Percentiles rank a stretch among this genome's conserved stretches.
Conservation (phyloP, 2,329 filamentous ascomycete genomes). For the Penicillium fuscoglaucum region DNA sequence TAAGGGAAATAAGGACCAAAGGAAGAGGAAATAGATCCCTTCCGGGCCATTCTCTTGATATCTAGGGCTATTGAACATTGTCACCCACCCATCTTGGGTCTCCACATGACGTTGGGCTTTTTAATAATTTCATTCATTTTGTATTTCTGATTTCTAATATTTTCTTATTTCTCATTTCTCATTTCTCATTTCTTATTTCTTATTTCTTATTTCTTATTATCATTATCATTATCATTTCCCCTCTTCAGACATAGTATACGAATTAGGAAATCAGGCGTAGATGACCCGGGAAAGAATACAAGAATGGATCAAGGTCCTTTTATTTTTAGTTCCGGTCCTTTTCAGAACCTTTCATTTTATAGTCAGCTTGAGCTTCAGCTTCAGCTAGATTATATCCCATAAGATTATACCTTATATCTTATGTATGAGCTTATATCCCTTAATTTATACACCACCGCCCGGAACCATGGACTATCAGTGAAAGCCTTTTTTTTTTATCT, state of each 20-base stretch:
- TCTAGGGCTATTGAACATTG: background rate
- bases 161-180: background rate
- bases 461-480: background rate
- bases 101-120: constrained; percentile 2
- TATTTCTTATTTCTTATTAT: background rate
- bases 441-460: background rate
- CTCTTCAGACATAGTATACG: background rate
- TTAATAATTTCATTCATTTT: background rate
- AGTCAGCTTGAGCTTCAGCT: background rate
- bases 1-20: background rate
- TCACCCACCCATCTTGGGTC: background rate
- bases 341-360: background rate
- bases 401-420: background rate
- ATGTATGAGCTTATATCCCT: background rate
- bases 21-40: background rate
- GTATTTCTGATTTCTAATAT: background rate
- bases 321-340: background rate
- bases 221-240: background rate
- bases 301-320: background rate
- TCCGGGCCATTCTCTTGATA: background rate
- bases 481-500: background rate
- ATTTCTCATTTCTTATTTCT: background rate
- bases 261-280: background rate
- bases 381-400: background rate
- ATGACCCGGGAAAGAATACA: background rate